These are phyloP conservation scores for Hymenoscyphus repandus DNA, from an alignment of 2,329 filamentous ascomycete genomes.

Conservation along the genomic window DNA sequence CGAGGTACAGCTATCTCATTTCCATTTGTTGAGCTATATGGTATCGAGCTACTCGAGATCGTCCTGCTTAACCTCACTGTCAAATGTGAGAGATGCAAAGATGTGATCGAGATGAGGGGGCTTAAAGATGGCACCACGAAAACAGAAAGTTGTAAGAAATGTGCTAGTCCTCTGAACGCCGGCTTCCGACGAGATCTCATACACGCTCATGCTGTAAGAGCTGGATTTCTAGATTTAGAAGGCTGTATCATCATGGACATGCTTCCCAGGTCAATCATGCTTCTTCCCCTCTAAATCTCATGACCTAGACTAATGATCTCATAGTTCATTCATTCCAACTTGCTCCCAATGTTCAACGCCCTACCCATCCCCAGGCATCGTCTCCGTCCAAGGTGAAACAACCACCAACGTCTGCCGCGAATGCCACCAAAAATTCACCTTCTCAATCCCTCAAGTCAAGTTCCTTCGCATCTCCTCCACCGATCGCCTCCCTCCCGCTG, in stretches of 20 bases:
- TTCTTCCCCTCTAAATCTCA: neutral
- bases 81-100: slow-evolving; percentile 77
- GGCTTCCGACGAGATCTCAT: slow-evolving; percentile 64
- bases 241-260: slow-evolving; percentile 72
- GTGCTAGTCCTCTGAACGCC: slow-evolving; percentile 45
- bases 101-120: slow-evolving; percentile 62
- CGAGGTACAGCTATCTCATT: slow-evolving; percentile 74
- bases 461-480: slow-evolving; percentile 64
- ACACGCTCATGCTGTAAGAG: slow-evolving; percentile 67
- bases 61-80: slow-evolving; percentile 61
- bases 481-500: slow-evolving; percentile 36
- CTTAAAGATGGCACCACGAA: slow-evolving; percentile 53
- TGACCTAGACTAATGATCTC: neutral
- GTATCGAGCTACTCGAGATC: slow-evolving; percentile 71
- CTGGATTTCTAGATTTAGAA: slow-evolving; percentile 72
- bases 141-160: slow-evolving; percentile 52
- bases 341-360: slow-evolving; percentile 70
- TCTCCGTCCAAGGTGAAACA: slow-evolving; percentile 68
- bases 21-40: slow-evolving; percentile 69
- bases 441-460: slow-evolving; percentile 72
- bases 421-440: slow-evolving; percentile 75
- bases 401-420: slow-evolving; percentile 71
- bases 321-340: slow-evolving; percentile 71
- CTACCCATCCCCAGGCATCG: slow-evolving; percentile 56
- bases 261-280: slow-evolving; percentile 55